Base-by-base conservation (phyloP, 2,329 filamentous ascomycete species). In the Pseudopithomyces chartarum region DNA sequence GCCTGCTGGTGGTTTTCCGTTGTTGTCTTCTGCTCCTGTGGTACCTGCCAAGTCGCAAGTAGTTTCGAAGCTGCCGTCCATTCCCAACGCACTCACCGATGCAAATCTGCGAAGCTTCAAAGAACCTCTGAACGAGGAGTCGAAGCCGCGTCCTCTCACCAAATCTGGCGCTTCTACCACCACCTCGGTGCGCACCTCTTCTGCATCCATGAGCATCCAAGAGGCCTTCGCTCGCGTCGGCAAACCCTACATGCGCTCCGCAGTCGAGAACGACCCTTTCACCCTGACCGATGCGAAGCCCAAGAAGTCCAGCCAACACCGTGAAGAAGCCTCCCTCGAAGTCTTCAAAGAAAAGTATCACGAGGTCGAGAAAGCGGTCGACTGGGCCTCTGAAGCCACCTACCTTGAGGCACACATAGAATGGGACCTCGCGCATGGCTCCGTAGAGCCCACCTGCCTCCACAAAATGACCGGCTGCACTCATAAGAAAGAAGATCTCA, bases 381-480 rank as follows among this genome's bases (percentile, higher is more conserved):
- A 74, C 56, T 74, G 73, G 57, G 49, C 60, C n/a, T 55, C 64
- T 17, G 72, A 74, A 47, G 43, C 19, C 4, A 55, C 53, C 2
- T 65, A 71, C 47, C 54, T 72, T 0, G 29, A 58, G 8, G 12
- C 54, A 0, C 57, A 67, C 36, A 43, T 58, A 2, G 34, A 45
- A 1, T 67, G 59, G 62, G 53, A 48, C 22, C 32, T 55, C 34
- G 47, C 11, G 6, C 44, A 42, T 3, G 61, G 63, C 43, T 33
- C 56, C 7, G 45, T 40, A 1, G 54, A 46, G 1, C 57, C 60
- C 2, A 65, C 67, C 2, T 74, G 71, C 43, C 57, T 74, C 2
- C 56, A 65, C 32, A 58, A 59, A 42, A 66, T 62, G 6, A 71
- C 65, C 10, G 71, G 71, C 15, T 74, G 71, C 57, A 67, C 58